These are phyloP conservation scores for Dryadomyces quercus-mongolicae DNA, from an alignment of 2,329 filamentous ascomycete genomes.

Conservation along the genomic window DNA sequence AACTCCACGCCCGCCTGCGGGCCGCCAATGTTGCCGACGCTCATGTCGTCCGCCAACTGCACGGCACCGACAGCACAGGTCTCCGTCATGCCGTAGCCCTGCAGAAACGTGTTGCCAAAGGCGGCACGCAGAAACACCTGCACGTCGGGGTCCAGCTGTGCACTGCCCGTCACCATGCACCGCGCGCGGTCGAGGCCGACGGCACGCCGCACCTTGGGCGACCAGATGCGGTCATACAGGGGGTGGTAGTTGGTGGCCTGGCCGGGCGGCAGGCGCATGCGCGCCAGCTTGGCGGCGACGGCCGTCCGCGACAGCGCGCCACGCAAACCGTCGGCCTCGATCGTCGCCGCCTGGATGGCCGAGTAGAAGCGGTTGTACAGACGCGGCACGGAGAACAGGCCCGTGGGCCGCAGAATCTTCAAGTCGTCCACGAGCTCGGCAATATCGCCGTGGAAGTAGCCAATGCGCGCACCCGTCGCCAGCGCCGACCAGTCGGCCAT, in stretches of 20 bases:
- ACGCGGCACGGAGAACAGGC: slow-evolving; percentile 79
- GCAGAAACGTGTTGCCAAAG: slow-evolving; percentile 65
- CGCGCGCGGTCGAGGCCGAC: slow-evolving; percentile 65
- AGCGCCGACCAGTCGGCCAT: slow-evolving; percentile 67
- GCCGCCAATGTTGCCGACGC: slow-evolving; percentile 69
- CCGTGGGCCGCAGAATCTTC: slow-evolving; percentile 72
- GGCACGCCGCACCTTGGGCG: slow-evolving; percentile 71
- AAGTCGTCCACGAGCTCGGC: slow-evolving; percentile 79
- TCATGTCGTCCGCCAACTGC: slow-evolving; percentile 61
- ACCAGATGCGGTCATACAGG: slow-evolving; percentile 80
- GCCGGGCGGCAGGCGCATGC: slow-evolving; percentile 57
- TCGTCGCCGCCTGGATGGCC: slow-evolving; percentile 66
- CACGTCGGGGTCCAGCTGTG: slow-evolving; percentile 77
- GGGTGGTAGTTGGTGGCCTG: slow-evolving; percentile 70
- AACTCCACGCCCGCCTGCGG: slow-evolving; percentile 57
- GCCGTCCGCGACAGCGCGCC: slow-evolving; percentile 72
- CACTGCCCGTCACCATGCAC: slow-evolving; percentile 76
- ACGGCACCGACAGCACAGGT: slow-evolving; percentile 67
- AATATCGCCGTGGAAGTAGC: slow-evolving; percentile 92
- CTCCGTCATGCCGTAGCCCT: slow-evolving; percentile 92
- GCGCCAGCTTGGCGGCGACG: slow-evolving; percentile 67
- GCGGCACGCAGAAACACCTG: slow-evolving; percentile 82
- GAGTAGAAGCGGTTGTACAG: slow-evolving; percentile 84
- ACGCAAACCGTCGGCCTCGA: slow-evolving; percentile 68
- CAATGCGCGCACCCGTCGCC: slow-evolving; percentile 60